These are phyloP conservation scores for Hyaloscypha hepaticicola DNA, from an alignment of 495 filamentous ascomycete genomes.

Conservation along the genomic window DNA sequence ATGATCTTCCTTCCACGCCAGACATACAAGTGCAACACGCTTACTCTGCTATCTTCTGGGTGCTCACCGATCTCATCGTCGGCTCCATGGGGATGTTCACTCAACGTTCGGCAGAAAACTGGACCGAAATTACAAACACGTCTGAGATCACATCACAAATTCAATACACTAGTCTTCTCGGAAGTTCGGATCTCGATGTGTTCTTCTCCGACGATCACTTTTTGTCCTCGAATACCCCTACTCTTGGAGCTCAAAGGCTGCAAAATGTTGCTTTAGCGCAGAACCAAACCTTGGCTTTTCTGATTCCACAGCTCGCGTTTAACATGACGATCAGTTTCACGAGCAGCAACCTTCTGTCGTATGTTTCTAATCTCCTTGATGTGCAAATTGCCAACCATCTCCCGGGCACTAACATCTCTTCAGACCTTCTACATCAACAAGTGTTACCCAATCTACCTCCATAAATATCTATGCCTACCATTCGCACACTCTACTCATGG, in stretches of 20 bases:
- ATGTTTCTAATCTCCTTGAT: conserved; percentile 9
- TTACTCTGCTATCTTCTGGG: conserved; percentile 26
- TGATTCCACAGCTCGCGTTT: conserved; percentile 29
- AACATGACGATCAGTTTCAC: conserved; percentile 33
- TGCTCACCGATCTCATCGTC: conserved; percentile 20
- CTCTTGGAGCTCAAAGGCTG: conserved; percentile 15
- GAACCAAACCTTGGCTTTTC: conserved; percentile 22
- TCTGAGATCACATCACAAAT: conserved; percentile 24
- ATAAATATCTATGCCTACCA: conserved; percentile 29
- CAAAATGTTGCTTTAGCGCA: conserved; percentile 28
- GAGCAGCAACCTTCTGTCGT: conserved; percentile 23
- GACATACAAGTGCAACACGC: conserved; percentile 9
- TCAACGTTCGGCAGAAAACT: neutral
- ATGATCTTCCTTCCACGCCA: too few species aligned
- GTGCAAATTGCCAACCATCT: neutral
- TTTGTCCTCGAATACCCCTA: conserved; percentile 2
- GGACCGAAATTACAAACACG: neutral
- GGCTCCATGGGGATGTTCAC: conserved; percentile 27
- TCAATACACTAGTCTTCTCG: conserved; percentile 23
- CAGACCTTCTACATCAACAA: conserved; percentile 3
- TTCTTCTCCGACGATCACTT: conserved; percentile 27
- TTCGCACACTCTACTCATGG: conserved; percentile 32
- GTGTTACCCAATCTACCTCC: conserved; percentile 1
- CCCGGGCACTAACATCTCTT: neutral
- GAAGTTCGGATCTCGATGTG: conserved; percentile 27